Percentiles rank a stretch among this genome's conserved stretches.
Evolutionary conservation across 352 stramenopile species (phyloP).

Genomic region (Pythium phragmiticola): DNA sequence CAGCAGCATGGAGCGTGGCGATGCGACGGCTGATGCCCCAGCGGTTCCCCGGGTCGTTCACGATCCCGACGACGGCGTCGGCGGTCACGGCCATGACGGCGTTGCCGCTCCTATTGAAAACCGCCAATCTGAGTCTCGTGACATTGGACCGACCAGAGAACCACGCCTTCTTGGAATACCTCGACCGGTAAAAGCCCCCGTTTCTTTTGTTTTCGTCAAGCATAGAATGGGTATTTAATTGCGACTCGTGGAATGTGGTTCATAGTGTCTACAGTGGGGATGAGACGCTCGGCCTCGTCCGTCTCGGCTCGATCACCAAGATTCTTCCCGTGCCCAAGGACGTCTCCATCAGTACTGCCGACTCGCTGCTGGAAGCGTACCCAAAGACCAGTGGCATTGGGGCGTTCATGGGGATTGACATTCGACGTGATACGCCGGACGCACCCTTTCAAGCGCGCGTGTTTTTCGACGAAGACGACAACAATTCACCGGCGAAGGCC

Average conservation of each 20-base stretch:
- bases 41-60: not conserved
- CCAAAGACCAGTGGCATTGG: slow-evolving; percentile 33
- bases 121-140: slow-evolving; percentile 56
- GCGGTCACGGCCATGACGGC: slow-evolving; percentile 43
- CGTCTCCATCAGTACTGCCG: slow-evolving; percentile 15
- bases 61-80: slow-evolving; percentile 17
- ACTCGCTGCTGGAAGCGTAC: slow-evolving; percentile 40
- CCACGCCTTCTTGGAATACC: slow-evolving; percentile 43
- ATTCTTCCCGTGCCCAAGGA: slow-evolving; percentile 35
- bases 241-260: slow-evolving; percentile 1
- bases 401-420: slow-evolving; percentile 54
- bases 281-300: slow-evolving; percentile 45
- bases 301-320: slow-evolving; percentile 37
- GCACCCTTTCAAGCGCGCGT: slow-evolving; percentile 17
- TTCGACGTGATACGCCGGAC: slow-evolving; percentile 30
- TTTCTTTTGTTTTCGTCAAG: no score
- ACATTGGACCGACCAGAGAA: slow-evolving; percentile 53
- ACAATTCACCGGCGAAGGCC: slow-evolving; percentile 1
- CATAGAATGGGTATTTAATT: not conserved
- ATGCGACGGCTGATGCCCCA: not conserved
- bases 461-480: slow-evolving; percentile 26
- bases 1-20: not conserved
- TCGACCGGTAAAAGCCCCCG: slow-evolving; percentile 30
- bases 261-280: slow-evolving; percentile 47
- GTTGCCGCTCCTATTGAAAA: slow-evolving; percentile 54